Percentiles rank a stretch among this genome's conserved stretches.
Conservation (phyloP, 805 yeast species). For the Maudiozyma serrabonitensis region DNA sequence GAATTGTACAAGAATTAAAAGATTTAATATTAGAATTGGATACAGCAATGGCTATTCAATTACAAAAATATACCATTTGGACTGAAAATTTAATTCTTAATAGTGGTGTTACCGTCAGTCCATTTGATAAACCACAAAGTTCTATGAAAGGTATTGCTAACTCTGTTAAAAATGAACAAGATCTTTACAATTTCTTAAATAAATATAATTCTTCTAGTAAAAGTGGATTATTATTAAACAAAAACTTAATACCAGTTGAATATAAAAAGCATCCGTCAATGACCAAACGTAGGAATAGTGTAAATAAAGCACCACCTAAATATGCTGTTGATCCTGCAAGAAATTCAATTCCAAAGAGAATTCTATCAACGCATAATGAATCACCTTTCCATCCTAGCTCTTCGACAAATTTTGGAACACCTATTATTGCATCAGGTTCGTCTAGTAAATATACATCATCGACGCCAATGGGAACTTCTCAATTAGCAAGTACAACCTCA, state of each 20-base stretch:
- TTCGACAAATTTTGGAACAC: background rate
- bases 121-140: constrained; percentile 41
- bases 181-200: constrained; percentile 60
- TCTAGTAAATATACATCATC: constrained; percentile 7
- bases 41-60: constrained; percentile 77
- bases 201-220: constrained; percentile 33
- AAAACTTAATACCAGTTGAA: constrained; percentile 53
- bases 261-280: constrained; percentile 65
- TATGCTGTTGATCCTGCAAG: constrained; percentile 24
- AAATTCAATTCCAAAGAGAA: constrained; percentile 26
- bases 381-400: constrained; percentile 21
- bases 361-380: constrained; percentile 27
- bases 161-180: constrained; percentile 73
- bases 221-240: constrained; percentile 29
- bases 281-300: constrained; percentile 23
- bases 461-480: background rate
- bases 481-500: background rate
- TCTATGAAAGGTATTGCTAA: constrained; percentile 74
- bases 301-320: constrained; percentile 19
- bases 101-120: constrained; percentile 73
- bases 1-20: constrained; percentile 57
- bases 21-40: constrained; percentile 79
- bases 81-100: constrained; percentile 76
- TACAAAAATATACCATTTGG: constrained; percentile 82
- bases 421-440: background rate